Conservation (phyloP, 192 early-diverging fungal genomes). For the Linderina pennispora region DNA sequence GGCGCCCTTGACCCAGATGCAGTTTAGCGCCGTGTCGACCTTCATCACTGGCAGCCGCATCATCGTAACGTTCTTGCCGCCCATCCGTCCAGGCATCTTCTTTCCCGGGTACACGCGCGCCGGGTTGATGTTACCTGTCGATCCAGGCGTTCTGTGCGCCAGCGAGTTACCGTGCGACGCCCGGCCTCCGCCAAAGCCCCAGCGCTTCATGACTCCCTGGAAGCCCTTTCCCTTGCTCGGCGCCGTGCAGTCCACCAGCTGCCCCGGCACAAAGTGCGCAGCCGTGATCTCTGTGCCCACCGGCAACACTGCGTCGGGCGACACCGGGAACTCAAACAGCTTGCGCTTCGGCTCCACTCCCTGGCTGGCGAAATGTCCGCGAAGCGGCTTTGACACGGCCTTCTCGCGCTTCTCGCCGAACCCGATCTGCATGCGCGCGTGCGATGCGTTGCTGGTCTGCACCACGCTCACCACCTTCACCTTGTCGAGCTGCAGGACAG, state of each 20-base stretch:
- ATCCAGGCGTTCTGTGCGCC: constrained; percentile 81
- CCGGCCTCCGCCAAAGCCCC: constrained; percentile 81
- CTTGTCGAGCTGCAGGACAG: constrained; percentile 68
- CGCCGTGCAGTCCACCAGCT: constrained; percentile 87
- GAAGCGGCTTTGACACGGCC: constrained; percentile 62
- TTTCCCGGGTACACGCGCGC: constrained; percentile 92
- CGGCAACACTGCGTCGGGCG: constrained; percentile 72
- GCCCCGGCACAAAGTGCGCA: constrained; percentile 91
- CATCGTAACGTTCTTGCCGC: constrained; percentile 72
- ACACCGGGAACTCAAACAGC: constrained; percentile 77
- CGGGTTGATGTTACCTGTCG: constrained; percentile 82
- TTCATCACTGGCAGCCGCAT: constrained; percentile 81
- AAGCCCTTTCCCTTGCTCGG: constrained; percentile 91
- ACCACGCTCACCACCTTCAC: constrained; percentile 62
- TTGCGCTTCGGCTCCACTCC: constrained; percentile 72
- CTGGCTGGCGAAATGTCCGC: constrained; percentile 67
- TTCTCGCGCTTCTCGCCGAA: constrained; percentile 53
- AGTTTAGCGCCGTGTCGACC: constrained; percentile 78
- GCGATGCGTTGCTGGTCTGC: constrained; percentile 25
- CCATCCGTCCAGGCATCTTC: constrained; percentile 98
- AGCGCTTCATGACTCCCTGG: constrained; percentile 96
- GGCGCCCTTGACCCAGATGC: constrained; percentile 89
- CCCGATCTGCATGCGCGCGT: constrained; percentile 60
- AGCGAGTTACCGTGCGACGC: constrained; percentile 95
- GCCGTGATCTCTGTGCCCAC: constrained; percentile 64